These are phyloP conservation scores for Incumbomyces lentus DNA, from an alignment of 2,329 filamentous ascomycete genomes.

Conservation along the genomic window DNA sequence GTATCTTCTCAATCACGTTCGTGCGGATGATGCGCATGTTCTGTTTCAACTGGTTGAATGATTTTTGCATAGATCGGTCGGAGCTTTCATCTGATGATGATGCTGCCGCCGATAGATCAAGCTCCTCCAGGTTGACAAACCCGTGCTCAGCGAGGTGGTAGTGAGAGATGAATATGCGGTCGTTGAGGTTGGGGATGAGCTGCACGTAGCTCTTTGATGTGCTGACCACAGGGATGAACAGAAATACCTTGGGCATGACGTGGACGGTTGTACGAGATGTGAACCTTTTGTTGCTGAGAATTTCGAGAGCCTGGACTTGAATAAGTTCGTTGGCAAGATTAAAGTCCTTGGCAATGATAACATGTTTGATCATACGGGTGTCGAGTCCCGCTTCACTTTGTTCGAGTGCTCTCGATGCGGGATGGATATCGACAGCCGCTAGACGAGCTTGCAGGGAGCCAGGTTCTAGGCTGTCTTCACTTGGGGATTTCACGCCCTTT, in stretches of 20 bases:
- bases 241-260: constrained; percentile 63
- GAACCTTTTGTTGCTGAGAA: constrained; percentile 69
- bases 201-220: constrained; percentile 23
- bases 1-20: constrained; percentile 45
- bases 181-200: constrained; percentile 48
- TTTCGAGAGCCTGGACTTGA: constrained; percentile 68
- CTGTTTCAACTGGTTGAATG: background rate
- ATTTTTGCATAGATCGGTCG: constrained; percentile 13
- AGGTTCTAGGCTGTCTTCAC: background rate
- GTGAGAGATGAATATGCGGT: constrained; percentile 81
- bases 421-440: constrained; percentile 10
- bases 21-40: background rate
- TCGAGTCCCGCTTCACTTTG: constrained; percentile 28
- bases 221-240: constrained; percentile 65
- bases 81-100: constrained; percentile 24
- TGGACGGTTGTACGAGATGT: constrained; percentile 66
- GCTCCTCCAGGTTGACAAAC: constrained; percentile 63
- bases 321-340: constrained; percentile 62
- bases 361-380: constrained; percentile 58
- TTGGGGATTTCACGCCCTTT: background rate
- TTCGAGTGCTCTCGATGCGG: constrained; percentile 4
- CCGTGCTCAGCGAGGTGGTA: constrained; percentile 65
- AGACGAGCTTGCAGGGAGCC: background rate
- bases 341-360: constrained; percentile 73
- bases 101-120: constrained; percentile 30